A percentile compares a stretch with the other conserved stretches of the same genome.
phyloP scores from a whole-genome alignment of 1,284 basidiomycete species.

The Malassezia vespertilionis region DNA sequence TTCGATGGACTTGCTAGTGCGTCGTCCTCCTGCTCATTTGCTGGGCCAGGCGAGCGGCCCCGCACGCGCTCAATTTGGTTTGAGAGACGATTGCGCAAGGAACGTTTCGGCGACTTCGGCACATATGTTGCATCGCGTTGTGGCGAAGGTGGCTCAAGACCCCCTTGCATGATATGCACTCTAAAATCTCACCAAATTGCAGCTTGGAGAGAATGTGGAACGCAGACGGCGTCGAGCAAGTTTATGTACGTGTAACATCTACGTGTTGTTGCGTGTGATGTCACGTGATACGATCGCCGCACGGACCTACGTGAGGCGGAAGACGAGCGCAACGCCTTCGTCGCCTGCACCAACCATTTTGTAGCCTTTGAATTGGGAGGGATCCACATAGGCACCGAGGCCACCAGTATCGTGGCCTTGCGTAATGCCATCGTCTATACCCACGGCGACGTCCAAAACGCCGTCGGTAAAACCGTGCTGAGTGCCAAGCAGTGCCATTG shows the following conservation, averaged over 20 bases:
- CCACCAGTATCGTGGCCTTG: slow-evolving; percentile 46
- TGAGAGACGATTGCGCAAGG: slow-evolving; percentile 11
- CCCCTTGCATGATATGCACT: slow-evolving; percentile 3
- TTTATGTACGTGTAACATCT: slow-evolving; percentile 12
- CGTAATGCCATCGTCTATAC: slow-evolving; percentile 45
- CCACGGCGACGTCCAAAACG: slow-evolving; percentile 64
- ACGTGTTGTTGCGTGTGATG: slow-evolving; percentile 3
- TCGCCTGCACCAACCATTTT: slow-evolving; percentile 45
- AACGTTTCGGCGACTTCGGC: slow-evolving; percentile 8
- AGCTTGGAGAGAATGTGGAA: no score
- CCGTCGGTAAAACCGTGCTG: slow-evolving; percentile 76
- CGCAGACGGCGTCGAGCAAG: no score
- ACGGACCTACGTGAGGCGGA: slow-evolving; percentile 55
- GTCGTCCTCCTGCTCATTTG: neutral
- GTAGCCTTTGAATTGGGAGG: slow-evolving; percentile 30
- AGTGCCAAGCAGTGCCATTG: slow-evolving; percentile 63
- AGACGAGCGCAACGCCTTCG: slow-evolving; percentile 44
- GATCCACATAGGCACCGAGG: slow-evolving; percentile 32
- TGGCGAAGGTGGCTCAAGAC: slow-evolving; percentile 15
- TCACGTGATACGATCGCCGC: slow-evolving; percentile 43
- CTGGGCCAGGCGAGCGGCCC: slow-evolving; percentile 10
- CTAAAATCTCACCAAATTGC: neutral
- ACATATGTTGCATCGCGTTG: slow-evolving; percentile 9
- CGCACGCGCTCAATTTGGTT: slow-evolving; percentile 15
- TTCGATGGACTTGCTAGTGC: slow-evolving; percentile 4